These are phyloP conservation scores for Trichoderma hamatum DNA, from an alignment of 2,329 filamentous ascomycete genomes.

Conservation along the genomic window DNA sequence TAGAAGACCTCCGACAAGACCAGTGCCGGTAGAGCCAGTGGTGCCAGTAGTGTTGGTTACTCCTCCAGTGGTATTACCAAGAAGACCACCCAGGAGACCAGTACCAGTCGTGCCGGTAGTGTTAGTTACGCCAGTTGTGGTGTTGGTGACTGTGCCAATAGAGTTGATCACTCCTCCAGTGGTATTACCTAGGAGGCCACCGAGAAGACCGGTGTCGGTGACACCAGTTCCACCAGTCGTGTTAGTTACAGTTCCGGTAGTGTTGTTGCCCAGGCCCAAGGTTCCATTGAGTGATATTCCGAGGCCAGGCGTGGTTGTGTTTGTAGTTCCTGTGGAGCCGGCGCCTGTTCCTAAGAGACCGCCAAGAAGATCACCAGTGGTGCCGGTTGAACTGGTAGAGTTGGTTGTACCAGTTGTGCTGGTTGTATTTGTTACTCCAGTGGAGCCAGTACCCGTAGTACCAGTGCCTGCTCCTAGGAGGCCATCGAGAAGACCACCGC, in stretches of 20 bases:
- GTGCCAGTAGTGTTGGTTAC: background rate
- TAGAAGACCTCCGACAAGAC: background rate
- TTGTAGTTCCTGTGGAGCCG: too few relatives aligned
- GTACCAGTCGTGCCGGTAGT: background rate
- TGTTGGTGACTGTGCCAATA: background rate
- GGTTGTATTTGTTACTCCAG: background rate
- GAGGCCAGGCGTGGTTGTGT: background rate
- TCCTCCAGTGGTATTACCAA: background rate
- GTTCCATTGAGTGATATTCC: background rate
- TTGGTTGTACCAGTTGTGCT: background rate
- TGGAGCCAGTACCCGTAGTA: background rate
- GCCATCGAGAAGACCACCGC: background rate
- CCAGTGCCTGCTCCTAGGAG: constrained; percentile 5
- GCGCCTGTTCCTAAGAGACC: background rate
- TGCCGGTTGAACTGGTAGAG: too few relatives aligned
- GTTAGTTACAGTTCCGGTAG: too few relatives aligned
- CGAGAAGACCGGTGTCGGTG: background rate
- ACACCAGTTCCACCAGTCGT: too few relatives aligned
- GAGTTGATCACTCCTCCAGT: background rate
- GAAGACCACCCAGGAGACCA: background rate
- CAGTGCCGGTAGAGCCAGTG: too few relatives aligned
- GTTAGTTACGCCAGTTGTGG: background rate
- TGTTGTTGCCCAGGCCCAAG: too few relatives aligned
- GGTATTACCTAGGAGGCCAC: background rate
- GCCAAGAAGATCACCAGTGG: background rate